Base-by-base conservation (phyloP, 768 basidiomycete genomes). In the Chiua virens region DNA sequence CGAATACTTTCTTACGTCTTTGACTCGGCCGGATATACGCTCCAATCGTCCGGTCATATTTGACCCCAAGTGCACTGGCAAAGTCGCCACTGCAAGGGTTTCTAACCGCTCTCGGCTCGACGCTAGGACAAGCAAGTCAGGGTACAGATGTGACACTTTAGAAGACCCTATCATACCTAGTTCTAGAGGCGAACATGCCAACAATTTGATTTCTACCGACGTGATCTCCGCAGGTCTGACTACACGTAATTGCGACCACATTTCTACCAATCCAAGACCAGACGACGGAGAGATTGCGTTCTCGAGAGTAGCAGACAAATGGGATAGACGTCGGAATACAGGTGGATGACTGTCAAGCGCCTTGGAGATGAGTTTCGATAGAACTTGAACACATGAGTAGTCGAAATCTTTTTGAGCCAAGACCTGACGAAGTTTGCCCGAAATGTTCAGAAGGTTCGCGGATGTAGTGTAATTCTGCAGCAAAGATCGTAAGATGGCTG, bases 231-330 rank as follows among this genome's bases (percentile, higher is more conserved):
- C 50, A 35, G 39, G 43, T 52, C 46, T 50, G 18, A 58, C 58
- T 13, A 37, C 35, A 11, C 61, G 75, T 48, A 85, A 66, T 7
- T 63, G 66, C 13, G 75, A 72, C 92, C 92, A 96, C 32, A 96
- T 80, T 20, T 84, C 75, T 18, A 79, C 70, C 64, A 94, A 71
- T 21, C 86, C 88, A 22, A 82, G 73, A 5, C 95, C 94, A n/a
- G 81, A 78, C 8, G 82, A 81, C 15, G 84, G 76, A 3, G 79
- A 79, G 15, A 88, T 73, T 4, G 73, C 61, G 5, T 75, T 67
- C 34, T 76, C 71, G 4, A 95, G 71, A 7, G 61, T 58, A 28
- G 69, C 50, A 7, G 72, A 71, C 23, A 66, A 58, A n/a, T 47
- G 43, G 9, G 57, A 59, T 27, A 83, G 60, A 22, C 59, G 45